These are phyloP conservation scores for Symmetrospora coprosmae DNA, from an alignment of 768 basidiomycete genomes.

Conservation along the genomic window DNA sequence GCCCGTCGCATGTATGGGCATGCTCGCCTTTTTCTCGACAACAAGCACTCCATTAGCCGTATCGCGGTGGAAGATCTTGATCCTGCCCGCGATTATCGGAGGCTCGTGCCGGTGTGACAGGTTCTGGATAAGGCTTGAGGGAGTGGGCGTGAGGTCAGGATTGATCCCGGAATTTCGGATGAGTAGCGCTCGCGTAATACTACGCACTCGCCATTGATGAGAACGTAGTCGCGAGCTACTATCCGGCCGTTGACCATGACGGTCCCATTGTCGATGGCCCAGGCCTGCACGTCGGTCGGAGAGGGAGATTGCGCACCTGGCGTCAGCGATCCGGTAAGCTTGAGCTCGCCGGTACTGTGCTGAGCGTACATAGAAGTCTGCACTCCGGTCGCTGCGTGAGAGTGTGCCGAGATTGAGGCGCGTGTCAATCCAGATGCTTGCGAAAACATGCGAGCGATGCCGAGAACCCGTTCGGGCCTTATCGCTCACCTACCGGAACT, in stretches of 20 bases:
- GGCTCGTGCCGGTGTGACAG: conserved; percentile 58
- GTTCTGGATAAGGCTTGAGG: conserved; percentile 27
- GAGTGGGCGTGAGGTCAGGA: conserved; percentile 1
- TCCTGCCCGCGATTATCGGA: conserved; percentile 68
- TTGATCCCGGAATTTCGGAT: background rate
- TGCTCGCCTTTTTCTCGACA: conserved; percentile 90
- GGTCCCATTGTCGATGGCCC: conserved; percentile 78
- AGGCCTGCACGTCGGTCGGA: conserved; percentile 40
- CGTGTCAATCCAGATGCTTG: too few relatives aligned
- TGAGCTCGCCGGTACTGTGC: background rate
- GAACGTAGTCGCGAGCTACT: conserved; percentile 62
- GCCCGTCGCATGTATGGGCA: conserved; percentile 83
- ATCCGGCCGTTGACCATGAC: conserved; percentile 82
- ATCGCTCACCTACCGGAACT: conserved; percentile 9
- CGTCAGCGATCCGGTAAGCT: background rate
- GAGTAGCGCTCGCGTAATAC: conserved; percentile 65
- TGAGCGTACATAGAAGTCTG: background rate
- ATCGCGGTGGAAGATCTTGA: conserved; percentile 66
- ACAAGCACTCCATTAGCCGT: conserved; percentile 68
- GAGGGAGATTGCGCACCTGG: background rate
- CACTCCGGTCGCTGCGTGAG: conserved; percentile 25
- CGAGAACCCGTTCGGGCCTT: background rate
- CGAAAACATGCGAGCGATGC: conserved; percentile 1
- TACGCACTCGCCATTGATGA: conserved; percentile 60
- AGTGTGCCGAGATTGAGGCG: background rate